Conservation (phyloP, 2,329 filamentous ascomycete genomes). For the Rhinocladiella mackenziei region DNA sequence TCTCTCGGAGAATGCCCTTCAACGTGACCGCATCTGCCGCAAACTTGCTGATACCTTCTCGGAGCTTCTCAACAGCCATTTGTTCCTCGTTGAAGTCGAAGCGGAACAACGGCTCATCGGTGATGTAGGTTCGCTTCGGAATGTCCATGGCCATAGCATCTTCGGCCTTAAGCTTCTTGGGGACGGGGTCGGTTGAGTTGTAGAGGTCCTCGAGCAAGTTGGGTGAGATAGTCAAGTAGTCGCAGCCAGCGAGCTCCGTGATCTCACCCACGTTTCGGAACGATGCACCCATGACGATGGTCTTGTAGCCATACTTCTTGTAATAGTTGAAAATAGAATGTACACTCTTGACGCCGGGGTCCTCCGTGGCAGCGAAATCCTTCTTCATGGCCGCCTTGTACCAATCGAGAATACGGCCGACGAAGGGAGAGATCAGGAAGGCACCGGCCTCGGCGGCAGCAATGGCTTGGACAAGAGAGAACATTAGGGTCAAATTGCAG, state of each 20-base stretch:
- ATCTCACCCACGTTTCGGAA: slow-evolving; percentile 97
- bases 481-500: slow-evolving; percentile 98
- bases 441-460: slow-evolving; percentile 90
- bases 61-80: slow-evolving; percentile 99
- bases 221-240: slow-evolving; percentile 98
- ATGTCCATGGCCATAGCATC: slow-evolving; percentile 66
- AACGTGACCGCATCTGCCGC: slow-evolving; percentile 91
- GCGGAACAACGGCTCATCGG: slow-evolving; percentile 84
- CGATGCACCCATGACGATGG: slow-evolving; percentile 98
- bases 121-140: slow-evolving; percentile 85
- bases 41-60: slow-evolving; percentile 99
- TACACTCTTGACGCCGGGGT: slow-evolving; percentile 94
- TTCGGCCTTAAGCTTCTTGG: slow-evolving; percentile 83
- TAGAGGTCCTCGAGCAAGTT: slow-evolving; percentile 89
- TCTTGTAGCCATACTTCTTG: slow-evolving; percentile 99
- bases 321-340: slow-evolving; percentile 99
- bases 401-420: slow-evolving; percentile 98
- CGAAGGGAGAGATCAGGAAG: slow-evolving; percentile 98
- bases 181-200: slow-evolving; percentile 75
- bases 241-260: slow-evolving; percentile 94
- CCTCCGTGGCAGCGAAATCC: slow-evolving; percentile 82
- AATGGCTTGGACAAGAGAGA: slow-evolving; percentile 91
- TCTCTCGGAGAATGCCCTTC: slow-evolving; percentile 85
- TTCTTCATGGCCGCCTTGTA: slow-evolving; percentile 96
- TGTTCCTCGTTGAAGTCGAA: slow-evolving; percentile 99